These are phyloP conservation scores for Globisporangium mamillatum DNA, from an alignment of 352 stramenopile genomes.

Conservation along the genomic window DNA sequence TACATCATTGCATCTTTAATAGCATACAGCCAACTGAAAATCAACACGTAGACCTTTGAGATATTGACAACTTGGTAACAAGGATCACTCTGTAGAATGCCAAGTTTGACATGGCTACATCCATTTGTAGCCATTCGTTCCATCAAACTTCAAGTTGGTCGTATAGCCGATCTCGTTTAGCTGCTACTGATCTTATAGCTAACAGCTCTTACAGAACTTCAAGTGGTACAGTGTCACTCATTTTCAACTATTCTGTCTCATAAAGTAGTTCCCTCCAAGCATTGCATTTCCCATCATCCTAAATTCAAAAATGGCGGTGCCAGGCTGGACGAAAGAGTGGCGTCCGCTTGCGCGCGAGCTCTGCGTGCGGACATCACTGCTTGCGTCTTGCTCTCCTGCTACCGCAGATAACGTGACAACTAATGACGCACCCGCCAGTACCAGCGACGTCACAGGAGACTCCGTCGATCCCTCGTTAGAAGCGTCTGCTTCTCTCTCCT, in stretches of 20 bases:
- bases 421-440: not conserved
- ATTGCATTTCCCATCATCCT: not conserved
- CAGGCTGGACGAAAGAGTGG: conserved; percentile 63
- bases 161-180: not conserved
- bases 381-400: not conserved
- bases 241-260: not conserved
- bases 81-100: not conserved
- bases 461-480: not conserved
- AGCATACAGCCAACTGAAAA: not conserved
- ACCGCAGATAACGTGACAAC: not conserved
- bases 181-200: not conserved
- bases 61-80: not conserved
- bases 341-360: conserved; percentile 52
- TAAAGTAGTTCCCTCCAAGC: not conserved
- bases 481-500: not conserved
- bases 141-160: not conserved
- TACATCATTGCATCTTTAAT: not conserved
- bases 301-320: conserved; percentile 23
- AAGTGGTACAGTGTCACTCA: not conserved
- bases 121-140: not conserved
- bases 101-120: not conserved
- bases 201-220: not conserved
- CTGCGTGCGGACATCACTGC: conserved; percentile 22
- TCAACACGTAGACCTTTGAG: not conserved
- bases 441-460: no score